These are phyloP conservation scores for Fragaria vesca DNA, from an alignment of 306 rosid genomes.

Conservation along the genomic window DNA sequence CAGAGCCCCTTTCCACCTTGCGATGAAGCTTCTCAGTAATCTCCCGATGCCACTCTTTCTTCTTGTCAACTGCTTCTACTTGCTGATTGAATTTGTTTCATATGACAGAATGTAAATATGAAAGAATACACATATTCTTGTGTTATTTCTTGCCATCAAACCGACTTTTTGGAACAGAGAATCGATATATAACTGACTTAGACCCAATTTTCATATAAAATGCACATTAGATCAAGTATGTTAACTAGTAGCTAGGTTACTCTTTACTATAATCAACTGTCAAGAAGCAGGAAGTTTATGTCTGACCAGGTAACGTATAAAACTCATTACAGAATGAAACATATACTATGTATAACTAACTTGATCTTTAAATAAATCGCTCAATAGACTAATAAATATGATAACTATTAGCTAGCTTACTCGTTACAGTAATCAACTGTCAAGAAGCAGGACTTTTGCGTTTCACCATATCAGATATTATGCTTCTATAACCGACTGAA, in stretches of 20 bases:
- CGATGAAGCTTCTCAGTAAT: not conserved
- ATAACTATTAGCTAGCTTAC: not conserved
- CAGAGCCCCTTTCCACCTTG: conserved; percentile 2
- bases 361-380: not conserved
- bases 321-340: not conserved
- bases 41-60: conserved; percentile 4
- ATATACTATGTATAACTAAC: not conserved
- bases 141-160: not conserved
- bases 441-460: not conserved
- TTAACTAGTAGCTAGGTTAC: not conserved
- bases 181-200: not conserved
- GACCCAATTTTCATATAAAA: not conserved
- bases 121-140: not conserved
- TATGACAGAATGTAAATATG: not conserved
- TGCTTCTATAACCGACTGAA: not conserved
- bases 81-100: not conserved
- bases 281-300: not conserved
- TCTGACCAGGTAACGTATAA: not conserved
- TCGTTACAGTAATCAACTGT: not conserved
- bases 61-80: conserved; percentile 2
- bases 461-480: not conserved
- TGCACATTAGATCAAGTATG: not conserved
- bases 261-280: not conserved
- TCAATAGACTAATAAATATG: not conserved
- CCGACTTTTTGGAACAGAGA: not conserved